A percentile compares a stretch with the other conserved stretches of the same genome.
phyloP scores from a whole-genome alignment of 2,329 filamentous ascomycete species.

The Calycina marina region DNA sequence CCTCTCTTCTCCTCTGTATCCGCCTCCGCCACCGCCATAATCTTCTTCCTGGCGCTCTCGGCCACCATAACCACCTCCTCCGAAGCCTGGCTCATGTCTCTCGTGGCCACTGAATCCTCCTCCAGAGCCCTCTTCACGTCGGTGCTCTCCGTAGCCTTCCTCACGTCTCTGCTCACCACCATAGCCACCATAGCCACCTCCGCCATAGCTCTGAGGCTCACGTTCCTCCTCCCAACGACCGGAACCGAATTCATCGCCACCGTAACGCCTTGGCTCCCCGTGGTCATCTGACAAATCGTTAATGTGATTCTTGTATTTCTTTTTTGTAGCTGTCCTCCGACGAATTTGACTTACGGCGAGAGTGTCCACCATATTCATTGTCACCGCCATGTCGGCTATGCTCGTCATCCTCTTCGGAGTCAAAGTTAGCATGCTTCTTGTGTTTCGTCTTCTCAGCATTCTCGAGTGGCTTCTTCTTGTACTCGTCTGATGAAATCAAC shows the following conservation, averaged over 20 bases:
- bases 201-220: no score
- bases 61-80: background rate
- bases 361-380: background rate
- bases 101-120: background rate
- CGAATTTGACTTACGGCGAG: background rate
- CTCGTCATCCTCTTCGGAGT: background rate
- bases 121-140: background rate
- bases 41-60: background rate
- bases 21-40: background rate
- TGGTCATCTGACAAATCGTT: background rate
- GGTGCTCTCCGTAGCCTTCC: background rate
- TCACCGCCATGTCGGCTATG: background rate
- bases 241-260: background rate
- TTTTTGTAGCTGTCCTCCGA: background rate
- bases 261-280: background rate
- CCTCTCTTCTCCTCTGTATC: background rate
- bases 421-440: background rate
- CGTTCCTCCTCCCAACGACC: background rate
- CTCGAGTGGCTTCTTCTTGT: no score
- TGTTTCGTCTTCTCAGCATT: background rate
- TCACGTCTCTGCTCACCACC: background rate
- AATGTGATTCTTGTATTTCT: background rate
- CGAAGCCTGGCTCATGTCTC: no score
- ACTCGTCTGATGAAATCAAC: background rate
- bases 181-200: background rate